Evolutionary conservation across 176 grass and related monocot genomes (phyloP).

Genomic region (Eremochloa ophiuroides): DNA sequence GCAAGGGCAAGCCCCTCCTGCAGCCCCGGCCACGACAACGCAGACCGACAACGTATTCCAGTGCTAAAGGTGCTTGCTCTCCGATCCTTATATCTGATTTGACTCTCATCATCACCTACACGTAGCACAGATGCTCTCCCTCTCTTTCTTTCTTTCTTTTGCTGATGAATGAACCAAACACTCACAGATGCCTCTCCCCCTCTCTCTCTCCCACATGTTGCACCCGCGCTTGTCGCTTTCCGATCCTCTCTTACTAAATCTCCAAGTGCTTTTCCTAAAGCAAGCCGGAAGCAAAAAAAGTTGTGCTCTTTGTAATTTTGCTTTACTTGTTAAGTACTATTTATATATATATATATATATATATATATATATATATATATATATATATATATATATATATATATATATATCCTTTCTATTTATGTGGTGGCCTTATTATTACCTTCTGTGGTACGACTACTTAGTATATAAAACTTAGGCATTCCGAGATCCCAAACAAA

Average conservation of each 20-base stretch:
- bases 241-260: neutral
- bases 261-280: neutral
- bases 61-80: slow-evolving; percentile 19
- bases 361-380: too few species aligned
- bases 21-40: neutral
- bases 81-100: neutral
- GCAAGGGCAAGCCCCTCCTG: neutral
- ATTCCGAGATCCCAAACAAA: too few species aligned
- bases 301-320: neutral
- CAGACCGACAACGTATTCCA: slow-evolving; percentile 19
- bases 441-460: too few species aligned
- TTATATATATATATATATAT: too few species aligned
- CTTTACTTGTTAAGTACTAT: neutral
- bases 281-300: neutral
- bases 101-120: neutral
- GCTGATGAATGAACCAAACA: neutral
- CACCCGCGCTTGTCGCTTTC: neutral
- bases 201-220: too few species aligned
- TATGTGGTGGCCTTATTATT: too few species aligned
- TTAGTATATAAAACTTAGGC: too few species aligned
- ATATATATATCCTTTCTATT: too few species aligned
- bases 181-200: neutral
- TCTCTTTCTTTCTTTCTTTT: neutral
- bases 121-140: neutral
- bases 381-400: too few species aligned